Evolutionary conservation across 1,139 yeast genomes (phyloP).

Genomic region (Diutina pseudorugosa): DNA sequence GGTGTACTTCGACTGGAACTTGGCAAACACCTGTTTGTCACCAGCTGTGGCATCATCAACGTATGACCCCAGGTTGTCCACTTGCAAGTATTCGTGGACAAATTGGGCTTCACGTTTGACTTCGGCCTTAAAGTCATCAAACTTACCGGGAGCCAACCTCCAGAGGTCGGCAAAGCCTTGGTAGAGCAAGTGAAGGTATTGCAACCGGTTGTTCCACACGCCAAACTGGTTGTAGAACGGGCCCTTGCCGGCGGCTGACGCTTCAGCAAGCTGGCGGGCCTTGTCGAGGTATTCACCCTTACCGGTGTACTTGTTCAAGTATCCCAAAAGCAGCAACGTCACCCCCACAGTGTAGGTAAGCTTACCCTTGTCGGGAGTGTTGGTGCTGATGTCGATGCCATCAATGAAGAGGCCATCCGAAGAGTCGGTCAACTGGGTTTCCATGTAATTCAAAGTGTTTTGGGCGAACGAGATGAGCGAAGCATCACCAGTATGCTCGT

Average conservation of each 20-base stretch:
- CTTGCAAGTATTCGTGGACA: slow-evolving; percentile 15
- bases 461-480: background rate
- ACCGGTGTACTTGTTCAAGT: slow-evolving; percentile 12
- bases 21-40: slow-evolving; percentile 8
- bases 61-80: slow-evolving; percentile 12
- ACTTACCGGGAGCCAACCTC: slow-evolving; percentile 7
- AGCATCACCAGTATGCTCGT: background rate
- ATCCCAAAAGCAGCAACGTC: slow-evolving; percentile 21
- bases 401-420: slow-evolving; percentile 19
- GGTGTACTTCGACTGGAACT: slow-evolving; percentile 8
- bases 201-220: slow-evolving; percentile 16
- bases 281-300: slow-evolving; percentile 9
- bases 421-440: slow-evolving; percentile 18
- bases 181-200: background rate
- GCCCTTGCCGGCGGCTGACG: slow-evolving; percentile 13
- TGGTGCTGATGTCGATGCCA: slow-evolving; percentile 15
- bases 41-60: slow-evolving; percentile 10
- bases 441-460: slow-evolving; percentile 13
- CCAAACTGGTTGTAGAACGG: slow-evolving; percentile 13
- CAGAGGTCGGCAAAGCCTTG: slow-evolving; percentile 4
- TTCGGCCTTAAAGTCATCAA: slow-evolving; percentile 10
- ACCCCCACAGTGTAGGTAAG: slow-evolving; percentile 26
- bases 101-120: slow-evolving; percentile 14
- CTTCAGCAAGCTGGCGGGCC: slow-evolving; percentile 11
- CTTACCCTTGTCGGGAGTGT: slow-evolving; percentile 18